Conservation (phyloP, 2,329 filamentous ascomycete species). For the Pseudopithomyces maydicus region DNA sequence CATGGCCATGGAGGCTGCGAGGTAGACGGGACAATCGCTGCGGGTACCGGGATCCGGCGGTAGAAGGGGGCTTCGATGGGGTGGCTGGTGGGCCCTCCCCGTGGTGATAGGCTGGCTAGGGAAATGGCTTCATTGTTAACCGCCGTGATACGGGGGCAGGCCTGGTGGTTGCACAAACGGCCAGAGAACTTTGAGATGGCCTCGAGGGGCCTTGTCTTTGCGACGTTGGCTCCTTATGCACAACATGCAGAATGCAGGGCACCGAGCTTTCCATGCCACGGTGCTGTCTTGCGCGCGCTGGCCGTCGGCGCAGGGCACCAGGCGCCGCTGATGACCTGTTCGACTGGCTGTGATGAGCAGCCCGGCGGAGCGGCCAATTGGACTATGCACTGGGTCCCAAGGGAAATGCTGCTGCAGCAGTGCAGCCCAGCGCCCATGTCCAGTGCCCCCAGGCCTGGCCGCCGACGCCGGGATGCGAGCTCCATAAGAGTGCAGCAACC, state of each 20-base stretch:
- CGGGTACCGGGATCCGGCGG: slow-evolving; percentile 17
- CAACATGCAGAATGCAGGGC: slow-evolving; percentile 2
- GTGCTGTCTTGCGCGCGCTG: background rate
- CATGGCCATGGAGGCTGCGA: too few species aligned
- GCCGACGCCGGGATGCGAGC: slow-evolving; percentile 18
- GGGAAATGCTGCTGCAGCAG: too few species aligned
- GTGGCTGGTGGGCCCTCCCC: slow-evolving; percentile 18
- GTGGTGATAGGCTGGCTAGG: slow-evolving; percentile 32
- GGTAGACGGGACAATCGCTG: slow-evolving; percentile 24
- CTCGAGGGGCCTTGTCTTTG: slow-evolving; percentile 11
- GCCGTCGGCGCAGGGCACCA: background rate
- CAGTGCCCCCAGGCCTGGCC: slow-evolving; percentile 28
- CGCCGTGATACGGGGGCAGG: slow-evolving; percentile 32
- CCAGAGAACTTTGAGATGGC: slow-evolving; percentile 17
- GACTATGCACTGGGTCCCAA: slow-evolving; percentile 12
- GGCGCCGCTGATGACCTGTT: background rate
- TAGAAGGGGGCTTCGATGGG: slow-evolving; percentile 4
- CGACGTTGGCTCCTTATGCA: slow-evolving; percentile 12
- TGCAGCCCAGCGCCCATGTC: slow-evolving; percentile 7
- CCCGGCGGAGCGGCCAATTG: background rate
- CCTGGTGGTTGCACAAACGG: slow-evolving; percentile 30
- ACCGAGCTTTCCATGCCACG: background rate
- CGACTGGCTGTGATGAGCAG: background rate
- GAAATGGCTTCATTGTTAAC: slow-evolving; percentile 18
- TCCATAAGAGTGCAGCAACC: slow-evolving; percentile 11